Percentiles rank a stretch among this genome's conserved stretches.
Conservation (phyloP, 371 early-diverging fungal species). For the Apophysomyces sp. region DNA sequence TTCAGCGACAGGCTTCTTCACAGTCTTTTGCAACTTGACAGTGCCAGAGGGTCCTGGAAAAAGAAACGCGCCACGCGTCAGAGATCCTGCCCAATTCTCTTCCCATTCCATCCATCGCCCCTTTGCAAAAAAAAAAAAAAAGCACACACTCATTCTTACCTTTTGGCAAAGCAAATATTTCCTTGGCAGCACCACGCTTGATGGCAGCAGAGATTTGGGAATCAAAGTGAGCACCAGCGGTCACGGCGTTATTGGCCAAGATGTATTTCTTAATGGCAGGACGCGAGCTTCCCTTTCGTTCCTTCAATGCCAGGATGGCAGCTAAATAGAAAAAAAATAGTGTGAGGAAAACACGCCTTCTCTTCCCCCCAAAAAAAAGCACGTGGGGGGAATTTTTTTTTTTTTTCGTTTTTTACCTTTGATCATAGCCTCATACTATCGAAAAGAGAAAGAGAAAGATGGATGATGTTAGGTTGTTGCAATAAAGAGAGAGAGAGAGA, state of each 20-base stretch:
- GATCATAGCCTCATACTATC: constrained; percentile 52
- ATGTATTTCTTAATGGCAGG: constrained; percentile 86
- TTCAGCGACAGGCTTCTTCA: constrained; percentile 51
- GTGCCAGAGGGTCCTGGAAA: constrained; percentile 58
- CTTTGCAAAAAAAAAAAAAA: not conserved
- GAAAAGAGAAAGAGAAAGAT: constrained; percentile 5
- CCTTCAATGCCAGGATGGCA: constrained; percentile 69
- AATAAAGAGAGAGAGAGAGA: not conserved
- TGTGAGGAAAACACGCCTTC: not conserved
- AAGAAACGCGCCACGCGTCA: constrained; percentile 1
- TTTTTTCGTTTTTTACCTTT: constrained; percentile 23
- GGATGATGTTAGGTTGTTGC: not conserved
- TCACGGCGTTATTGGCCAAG: constrained; percentile 68
- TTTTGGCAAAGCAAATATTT: constrained; percentile 69
- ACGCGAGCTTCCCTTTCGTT: constrained; percentile 78
- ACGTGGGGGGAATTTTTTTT: not conserved
- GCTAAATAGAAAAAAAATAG: constrained; percentile 21
- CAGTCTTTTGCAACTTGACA: constrained; percentile 70
- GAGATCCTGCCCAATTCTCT: too few species aligned
- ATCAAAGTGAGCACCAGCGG: constrained; percentile 54
- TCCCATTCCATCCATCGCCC: constrained; percentile 1
- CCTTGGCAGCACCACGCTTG: constrained; percentile 72
- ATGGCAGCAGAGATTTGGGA: constrained; percentile 70
- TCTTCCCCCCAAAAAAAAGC: too few species aligned
- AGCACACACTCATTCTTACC: constrained; percentile 35